Base-by-base conservation (phyloP, 345 rosid species). In the Ceriops tagal region DNA sequence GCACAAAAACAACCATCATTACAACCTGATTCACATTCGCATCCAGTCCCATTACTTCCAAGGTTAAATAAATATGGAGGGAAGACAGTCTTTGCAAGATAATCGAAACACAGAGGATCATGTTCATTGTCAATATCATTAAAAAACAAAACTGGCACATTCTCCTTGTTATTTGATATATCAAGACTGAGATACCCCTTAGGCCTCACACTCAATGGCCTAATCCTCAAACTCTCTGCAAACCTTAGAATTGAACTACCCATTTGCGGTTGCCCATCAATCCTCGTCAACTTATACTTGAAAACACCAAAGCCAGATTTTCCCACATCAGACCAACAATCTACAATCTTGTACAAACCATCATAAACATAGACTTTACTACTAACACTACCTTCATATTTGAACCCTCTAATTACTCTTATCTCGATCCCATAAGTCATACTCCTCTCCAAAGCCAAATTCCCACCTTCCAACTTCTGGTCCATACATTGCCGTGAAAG, bases 381-480 rank as follows among this genome's bases (percentile, higher is more conserved):
- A 3, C 80, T 80, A 22, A 82, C 77, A 15, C 72, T 66, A 34
- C 88, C 86, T 7, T 83, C 85, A 62, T 87, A 86, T 73, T 84
- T 88, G 35, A 93, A 73, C 35, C 96, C 96, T 77, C 93, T 78
- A 53, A 88, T 89, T 24, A 92, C 98, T 68, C 96, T 83, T n/a
- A 92, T 83, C 37, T 80, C 82, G 16, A 91, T 85, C 67, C 93
- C 92, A 65, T 91, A 83, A 61, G 78, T 83, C 97, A 86, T 87
- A 72, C 96, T 91, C 80, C 92, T 79, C 66, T 91, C 92, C 87
- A 90, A 60, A 2, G 91, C 98, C 47, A 86, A 85, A 77, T 92
- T 92, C 71, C 98, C 98, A 47, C 97, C 96, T 78, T 91, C 93
- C 22, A 93, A 67, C 86, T 77, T 91, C 86, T 93, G 98, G 69